A percentile compares a stretch with the other conserved stretches of the same genome.
Evolutionary conservation across 2,329 filamentous ascomycete species (phyloP).

Genomic region (Colletotrichum liriopes): DNA sequence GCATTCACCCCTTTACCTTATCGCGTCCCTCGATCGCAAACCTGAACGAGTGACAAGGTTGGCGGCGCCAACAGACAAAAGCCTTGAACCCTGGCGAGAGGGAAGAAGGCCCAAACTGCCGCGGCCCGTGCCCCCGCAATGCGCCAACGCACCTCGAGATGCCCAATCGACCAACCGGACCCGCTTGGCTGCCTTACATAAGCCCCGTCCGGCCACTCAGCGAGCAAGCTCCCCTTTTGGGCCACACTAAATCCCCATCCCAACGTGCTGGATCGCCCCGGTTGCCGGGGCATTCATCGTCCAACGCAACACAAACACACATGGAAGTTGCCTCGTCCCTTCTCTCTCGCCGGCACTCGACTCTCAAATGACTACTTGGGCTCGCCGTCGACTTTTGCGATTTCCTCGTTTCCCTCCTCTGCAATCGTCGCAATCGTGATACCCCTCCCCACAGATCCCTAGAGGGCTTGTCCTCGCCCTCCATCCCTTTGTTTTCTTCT

Average conservation of each 20-base stretch:
- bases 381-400: slow-evolving; percentile 17
- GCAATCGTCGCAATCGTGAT: slow-evolving; percentile 22
- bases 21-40: neutral
- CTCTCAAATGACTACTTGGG: slow-evolving; percentile 34
- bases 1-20: neutral
- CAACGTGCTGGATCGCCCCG: slow-evolving; percentile 39
- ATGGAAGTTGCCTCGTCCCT: slow-evolving; percentile 16
- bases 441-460: slow-evolving; percentile 24
- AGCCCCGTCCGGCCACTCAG: slow-evolving; percentile 16
- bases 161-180: neutral
- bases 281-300: slow-evolving; percentile 47
- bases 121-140: slow-evolving; percentile 31
- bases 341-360: slow-evolving; percentile 1
- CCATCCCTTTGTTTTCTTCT: slow-evolving; percentile 20
- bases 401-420: neutral
- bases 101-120: slow-evolving; percentile 17
- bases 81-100: slow-evolving; percentile 15
- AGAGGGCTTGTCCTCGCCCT: slow-evolving; percentile 40
- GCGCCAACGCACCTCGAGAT: slow-evolving; percentile 14
- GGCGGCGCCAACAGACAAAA: neutral
- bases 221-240: neutral
- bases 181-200: slow-evolving; percentile 18
- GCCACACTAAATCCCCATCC: slow-evolving; percentile 37
- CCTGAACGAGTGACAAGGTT: neutral
- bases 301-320: slow-evolving; percentile 40